Evolutionary conservation across 108 stramenopile species (phyloP), one percentile per base, ranked within the genome.

Genomic region (Cyclostephanos invisitatus): DNA sequence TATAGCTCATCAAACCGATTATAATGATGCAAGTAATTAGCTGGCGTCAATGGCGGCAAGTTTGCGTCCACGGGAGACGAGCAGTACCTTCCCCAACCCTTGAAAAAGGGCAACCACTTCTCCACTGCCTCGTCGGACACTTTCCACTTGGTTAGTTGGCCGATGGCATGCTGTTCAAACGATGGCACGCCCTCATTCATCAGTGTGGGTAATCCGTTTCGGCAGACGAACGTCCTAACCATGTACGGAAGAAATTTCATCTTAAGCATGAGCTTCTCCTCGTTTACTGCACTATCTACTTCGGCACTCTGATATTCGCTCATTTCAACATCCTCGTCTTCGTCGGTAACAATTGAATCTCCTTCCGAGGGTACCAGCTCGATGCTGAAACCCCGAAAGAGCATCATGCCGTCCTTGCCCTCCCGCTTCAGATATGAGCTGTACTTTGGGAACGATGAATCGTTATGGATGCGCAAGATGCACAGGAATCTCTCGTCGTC

Each of bases 201-300:
- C n/a, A 94, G 65, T 14, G 75, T 67, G 18, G 56, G 28, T 2
- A 94, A 68, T 15, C 87, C 86, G 79, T 94, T 91, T 28, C 93
- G 83, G 74, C 89, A 91, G 46, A 85, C 58, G 75, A 94, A 94
- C 7, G 93, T 94, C 17, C 93, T 77, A 8, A 91, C 82, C 93
- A 94, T 94, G 78, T 94, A 94, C 7, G 93, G 93, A 12, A 94
- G 68, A 21, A 91, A 83, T 64, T 94, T 94, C 93, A 94, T 94
- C 77, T 94, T 94, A 5, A 94, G 74, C 90, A 94, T 94, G 48
- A 94, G 83, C 12, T 66, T 60, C 32, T 57, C 70, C 36, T 80
- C 68, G 27, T 32, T 58, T 22, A 50, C n/a, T n/a, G n/a, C 35
- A 53, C 20, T 58, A 28, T 25, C 22, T 48, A 36, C 36, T 49